phyloP scores from a whole-genome alignment of 2,329 filamentous ascomycete genomes.

The Penicillium italicum region DNA sequence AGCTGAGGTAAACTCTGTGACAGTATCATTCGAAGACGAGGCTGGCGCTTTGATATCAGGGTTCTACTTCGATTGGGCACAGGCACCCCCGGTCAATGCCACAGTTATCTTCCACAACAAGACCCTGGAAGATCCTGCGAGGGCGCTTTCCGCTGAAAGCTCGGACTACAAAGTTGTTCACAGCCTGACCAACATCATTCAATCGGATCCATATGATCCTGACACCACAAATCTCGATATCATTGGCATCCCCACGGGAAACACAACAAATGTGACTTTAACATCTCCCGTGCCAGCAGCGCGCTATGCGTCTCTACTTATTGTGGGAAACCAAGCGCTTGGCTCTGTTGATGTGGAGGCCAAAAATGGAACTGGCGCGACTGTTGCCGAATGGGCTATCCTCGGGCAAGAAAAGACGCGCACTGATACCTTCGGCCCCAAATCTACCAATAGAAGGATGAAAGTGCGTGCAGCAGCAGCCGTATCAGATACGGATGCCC shows the following conservation, averaged over 20 bases:
- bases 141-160: constrained; percentile 8
- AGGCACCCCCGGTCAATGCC: constrained; percentile 53
- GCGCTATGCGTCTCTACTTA: constrained; percentile 43
- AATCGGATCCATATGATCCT: constrained; percentile 40
- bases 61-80: constrained; percentile 60
- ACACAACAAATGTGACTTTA: constrained; percentile 43
- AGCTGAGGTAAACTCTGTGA: constrained; percentile 53
- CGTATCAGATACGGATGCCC: constrained; percentile 2
- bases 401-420: constrained; percentile 23
- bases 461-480: constrained; percentile 11
- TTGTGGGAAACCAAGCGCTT: constrained; percentile 44
- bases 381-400: constrained; percentile 49
- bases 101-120: constrained; percentile 55
- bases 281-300: constrained; percentile 32
- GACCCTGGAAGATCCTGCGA: constrained; percentile 27
- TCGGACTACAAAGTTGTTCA: constrained; percentile 24
- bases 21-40: constrained; percentile 51
- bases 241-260: constrained; percentile 39
- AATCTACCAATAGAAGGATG: constrained; percentile 12
- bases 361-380: constrained; percentile 43
- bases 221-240: constrained; percentile 30
- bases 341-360: constrained; percentile 27
- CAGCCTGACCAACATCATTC: constrained; percentile 29
- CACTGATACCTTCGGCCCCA: neutral
- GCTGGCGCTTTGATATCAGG: constrained; percentile 34